A percentile compares a stretch with the other conserved stretches of the same genome.
Conservation (phyloP, 352 stramenopile species). For the Globisporangium recalcitrans region DNA sequence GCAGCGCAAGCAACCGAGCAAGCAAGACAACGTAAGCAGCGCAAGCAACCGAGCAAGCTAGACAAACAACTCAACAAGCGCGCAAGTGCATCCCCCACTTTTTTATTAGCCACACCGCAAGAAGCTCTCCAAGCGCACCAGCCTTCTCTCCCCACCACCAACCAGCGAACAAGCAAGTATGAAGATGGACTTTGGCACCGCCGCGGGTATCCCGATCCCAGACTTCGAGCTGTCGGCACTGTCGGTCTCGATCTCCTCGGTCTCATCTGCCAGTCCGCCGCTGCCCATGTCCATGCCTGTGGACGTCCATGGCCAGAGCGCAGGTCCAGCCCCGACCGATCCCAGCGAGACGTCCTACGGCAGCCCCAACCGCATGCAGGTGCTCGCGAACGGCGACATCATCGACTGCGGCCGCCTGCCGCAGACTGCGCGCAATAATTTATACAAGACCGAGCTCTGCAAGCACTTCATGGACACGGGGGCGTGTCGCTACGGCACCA, state of each 20-base stretch:
- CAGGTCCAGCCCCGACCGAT: not conserved
- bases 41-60: too few species aligned
- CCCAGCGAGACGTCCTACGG: conserved; percentile 24
- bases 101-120: conserved; percentile 4
- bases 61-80: conserved; percentile 5
- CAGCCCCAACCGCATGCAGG: conserved; percentile 58
- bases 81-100: conserved; percentile 5
- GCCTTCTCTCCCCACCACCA: not conserved
- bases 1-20: not conserved
- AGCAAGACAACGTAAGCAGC: too few species aligned
- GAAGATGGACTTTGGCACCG: conserved; percentile 15
- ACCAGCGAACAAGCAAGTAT: not conserved
- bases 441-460: conserved; percentile 92
- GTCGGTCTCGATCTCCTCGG: not conserved
- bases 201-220: conserved; percentile 2
- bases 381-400: conserved; percentile 84
- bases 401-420: conserved; percentile 74
- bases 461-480: conserved; percentile 86
- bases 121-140: not conserved
- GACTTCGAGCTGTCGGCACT: conserved; percentile 3
- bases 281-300: not conserved
- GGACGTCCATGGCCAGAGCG: conserved; percentile 15
- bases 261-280: not conserved
- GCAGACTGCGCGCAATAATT: conserved; percentile 75
- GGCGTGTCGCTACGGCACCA: conserved; percentile 82